Percentiles rank a stretch among this genome's conserved stretches.
Evolutionary conservation across 768 basidiomycete genomes (phyloP).

Genomic region (Galerina sulciceps): DNA sequence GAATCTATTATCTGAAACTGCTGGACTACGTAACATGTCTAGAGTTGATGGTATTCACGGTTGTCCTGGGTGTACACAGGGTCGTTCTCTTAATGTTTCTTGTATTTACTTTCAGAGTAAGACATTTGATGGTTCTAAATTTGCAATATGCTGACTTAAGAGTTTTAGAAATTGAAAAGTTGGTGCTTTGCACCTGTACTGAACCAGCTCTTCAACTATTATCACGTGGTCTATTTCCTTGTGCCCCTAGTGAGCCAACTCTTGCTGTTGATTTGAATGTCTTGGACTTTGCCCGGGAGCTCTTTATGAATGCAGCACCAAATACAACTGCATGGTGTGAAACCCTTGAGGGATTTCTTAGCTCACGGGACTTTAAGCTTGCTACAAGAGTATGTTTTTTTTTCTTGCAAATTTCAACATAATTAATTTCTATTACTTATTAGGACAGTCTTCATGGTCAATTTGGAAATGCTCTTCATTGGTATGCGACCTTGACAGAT

Average conservation of each 20-base stretch:
- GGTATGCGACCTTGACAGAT: not conserved
- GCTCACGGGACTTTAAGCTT: not conserved
- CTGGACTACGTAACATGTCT: not conserved
- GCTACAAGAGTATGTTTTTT: not conserved
- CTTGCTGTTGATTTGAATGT: no score
- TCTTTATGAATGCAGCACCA: conserved; percentile 29
- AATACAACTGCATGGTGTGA: conserved; percentile 21
- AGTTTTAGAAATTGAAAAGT: not conserved
- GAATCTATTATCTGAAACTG: not conserved
- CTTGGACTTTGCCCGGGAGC: not conserved
- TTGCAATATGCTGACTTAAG: not conserved
- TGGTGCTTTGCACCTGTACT: no score
- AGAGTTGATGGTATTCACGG: no score
- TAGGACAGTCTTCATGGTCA: not conserved
- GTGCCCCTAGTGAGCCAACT: no score
- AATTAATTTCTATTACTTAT: not conserved
- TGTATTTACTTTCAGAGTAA: conserved; percentile 17
- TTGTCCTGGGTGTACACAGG: not conserved
- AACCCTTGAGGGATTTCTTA: conserved; percentile 29
- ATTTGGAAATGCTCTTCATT: not conserved
- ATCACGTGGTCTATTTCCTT: no score
- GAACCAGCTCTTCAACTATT: no score
- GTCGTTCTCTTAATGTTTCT: not conserved
- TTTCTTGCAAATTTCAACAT: not conserved
- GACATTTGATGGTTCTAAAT: no score